Evolutionary conservation across 306 rosid genomes (phyloP).

Genomic region (Cicer cuneatum): DNA sequence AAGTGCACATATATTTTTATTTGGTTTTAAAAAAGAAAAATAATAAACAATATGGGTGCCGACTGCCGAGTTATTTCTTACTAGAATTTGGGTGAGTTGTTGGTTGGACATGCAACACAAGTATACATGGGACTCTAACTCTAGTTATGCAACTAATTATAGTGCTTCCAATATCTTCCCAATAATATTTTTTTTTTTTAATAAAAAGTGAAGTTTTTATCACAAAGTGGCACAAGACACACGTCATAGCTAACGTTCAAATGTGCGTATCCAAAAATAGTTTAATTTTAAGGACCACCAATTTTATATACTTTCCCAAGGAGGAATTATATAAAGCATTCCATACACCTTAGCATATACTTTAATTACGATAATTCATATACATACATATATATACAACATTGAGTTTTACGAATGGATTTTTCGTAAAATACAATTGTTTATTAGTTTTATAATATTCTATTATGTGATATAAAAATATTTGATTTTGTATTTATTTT

Average conservation of each 20-base stretch:
- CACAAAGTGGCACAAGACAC: conserved; percentile 39
- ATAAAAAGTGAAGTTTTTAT: conserved; percentile 3
- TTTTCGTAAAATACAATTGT: conserved; percentile 14
- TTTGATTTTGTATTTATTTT: conserved; percentile 39
- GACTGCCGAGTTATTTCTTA: too few species aligned
- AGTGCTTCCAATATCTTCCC: conserved; percentile 37
- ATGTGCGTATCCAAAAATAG: conserved; percentile 5
- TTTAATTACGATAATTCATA: not conserved
- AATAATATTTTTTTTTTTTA: not conserved
- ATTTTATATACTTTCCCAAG: conserved; percentile 13
- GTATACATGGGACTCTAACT: conserved; percentile 30
- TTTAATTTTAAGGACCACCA: not conserved
- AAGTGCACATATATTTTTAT: too few species aligned
- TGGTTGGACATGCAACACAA: conserved; percentile 46
- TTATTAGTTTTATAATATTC: not conserved
- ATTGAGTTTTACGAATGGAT: conserved; percentile 30
- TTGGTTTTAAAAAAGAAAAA: not conserved
- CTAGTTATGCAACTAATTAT: conserved; percentile 20
- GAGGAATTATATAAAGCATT: conserved; percentile 18
- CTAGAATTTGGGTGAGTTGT: not conserved
- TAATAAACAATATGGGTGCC: conserved; percentile 42
- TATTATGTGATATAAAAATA: conserved; percentile 4
- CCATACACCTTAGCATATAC: not conserved
- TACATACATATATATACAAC: not conserved
- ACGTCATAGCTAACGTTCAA: conserved; percentile 31